A percentile compares a stretch with the other conserved stretches of the same genome.
Evolutionary conservation across 805 yeast species (phyloP).

Genomic region (Candida broadrunensis): DNA sequence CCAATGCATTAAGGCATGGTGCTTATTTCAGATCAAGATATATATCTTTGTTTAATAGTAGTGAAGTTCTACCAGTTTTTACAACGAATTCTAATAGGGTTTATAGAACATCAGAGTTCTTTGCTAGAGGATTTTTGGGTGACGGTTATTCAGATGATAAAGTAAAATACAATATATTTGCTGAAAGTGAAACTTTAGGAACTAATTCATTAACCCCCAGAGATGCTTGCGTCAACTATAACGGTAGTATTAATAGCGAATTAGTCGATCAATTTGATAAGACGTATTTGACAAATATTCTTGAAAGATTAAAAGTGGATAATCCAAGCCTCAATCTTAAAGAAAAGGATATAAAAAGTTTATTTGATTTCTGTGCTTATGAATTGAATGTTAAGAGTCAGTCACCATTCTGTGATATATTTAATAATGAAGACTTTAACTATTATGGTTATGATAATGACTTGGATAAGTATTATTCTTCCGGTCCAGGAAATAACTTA

Average conservation of each 20-base stretch:
- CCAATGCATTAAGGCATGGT: slow-evolving; percentile 44
- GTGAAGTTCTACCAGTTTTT: slow-evolving; percentile 43
- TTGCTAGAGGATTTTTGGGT: slow-evolving; percentile 54
- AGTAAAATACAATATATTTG: slow-evolving; percentile 24
- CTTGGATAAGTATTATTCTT: slow-evolving; percentile 52
- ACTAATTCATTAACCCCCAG: slow-evolving; percentile 54
- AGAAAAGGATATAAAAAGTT: slow-evolving; percentile 43
- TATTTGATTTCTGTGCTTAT: slow-evolving; percentile 66
- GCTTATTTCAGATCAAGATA: slow-evolving; percentile 42
- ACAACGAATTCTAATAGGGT: slow-evolving; percentile 50
- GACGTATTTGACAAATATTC: slow-evolving; percentile 48
- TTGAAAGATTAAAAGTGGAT: slow-evolving; percentile 49
- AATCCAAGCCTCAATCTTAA: slow-evolving; percentile 52
- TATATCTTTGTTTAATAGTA: slow-evolving; percentile 36
- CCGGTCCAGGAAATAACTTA: slow-evolving; percentile 57
- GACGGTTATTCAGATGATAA: slow-evolving; percentile 28
- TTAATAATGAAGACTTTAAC: slow-evolving; percentile 62
- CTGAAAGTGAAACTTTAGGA: slow-evolving; percentile 45
- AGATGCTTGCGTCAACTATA: slow-evolving; percentile 33
- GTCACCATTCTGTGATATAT: slow-evolving; percentile 60
- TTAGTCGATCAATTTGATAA: slow-evolving; percentile 20
- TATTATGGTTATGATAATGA: slow-evolving; percentile 59
- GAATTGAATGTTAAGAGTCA: slow-evolving; percentile 65
- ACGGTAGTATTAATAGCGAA: slow-evolving; percentile 26
- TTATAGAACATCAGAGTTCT: slow-evolving; percentile 47